Percentiles rank a stretch among this genome's conserved stretches.
These are phyloP conservation scores for Ascochyta pisi DNA, from an alignment of 2,329 filamentous ascomycete species.

Conservation along the genomic window DNA sequence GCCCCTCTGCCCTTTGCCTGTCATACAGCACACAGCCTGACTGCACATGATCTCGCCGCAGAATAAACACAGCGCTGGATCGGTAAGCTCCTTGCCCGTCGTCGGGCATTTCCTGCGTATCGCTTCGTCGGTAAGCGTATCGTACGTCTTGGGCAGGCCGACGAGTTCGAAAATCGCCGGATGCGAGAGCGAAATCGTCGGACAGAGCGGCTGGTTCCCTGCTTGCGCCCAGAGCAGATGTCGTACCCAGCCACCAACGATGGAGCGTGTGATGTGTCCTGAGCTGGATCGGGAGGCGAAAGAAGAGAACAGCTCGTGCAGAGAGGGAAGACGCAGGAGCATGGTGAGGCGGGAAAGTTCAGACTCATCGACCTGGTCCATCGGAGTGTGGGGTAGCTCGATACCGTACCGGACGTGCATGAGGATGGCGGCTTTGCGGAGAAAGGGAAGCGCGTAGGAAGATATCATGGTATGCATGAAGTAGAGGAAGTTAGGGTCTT, in stretches of 20 bases:
- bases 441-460: slow-evolving; percentile 87
- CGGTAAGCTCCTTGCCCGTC: slow-evolving; percentile 87
- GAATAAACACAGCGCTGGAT: slow-evolving; percentile 90
- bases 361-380: slow-evolving; percentile 65
- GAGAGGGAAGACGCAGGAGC: slow-evolving; percentile 74
- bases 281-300: slow-evolving; percentile 49
- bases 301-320: slow-evolving; percentile 77
- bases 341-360: slow-evolving; percentile 85
- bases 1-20: slow-evolving; percentile 59
- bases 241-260: slow-evolving; percentile 75
- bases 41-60: slow-evolving; percentile 97
- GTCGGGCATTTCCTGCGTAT: slow-evolving; percentile 84
- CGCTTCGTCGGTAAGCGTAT: slow-evolving; percentile 89
- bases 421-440: slow-evolving; percentile 83
- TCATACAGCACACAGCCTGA: slow-evolving; percentile 89
- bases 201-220: slow-evolving; percentile 50
- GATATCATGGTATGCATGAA: slow-evolving; percentile 60
- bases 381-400: slow-evolving; percentile 74
- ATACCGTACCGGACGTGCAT: slow-evolving; percentile 89
- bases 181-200: slow-evolving; percentile 68
- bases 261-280: slow-evolving; percentile 53
- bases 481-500: slow-evolving; percentile 42
- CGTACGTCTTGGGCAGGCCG: slow-evolving; percentile 89
- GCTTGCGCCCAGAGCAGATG: slow-evolving; percentile 59
- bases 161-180: slow-evolving; percentile 94